A percentile compares a stretch with the other conserved stretches of the same genome.
Conservation (phyloP, 495 filamentous ascomycete species). For the Talaromyces ruber region DNA sequence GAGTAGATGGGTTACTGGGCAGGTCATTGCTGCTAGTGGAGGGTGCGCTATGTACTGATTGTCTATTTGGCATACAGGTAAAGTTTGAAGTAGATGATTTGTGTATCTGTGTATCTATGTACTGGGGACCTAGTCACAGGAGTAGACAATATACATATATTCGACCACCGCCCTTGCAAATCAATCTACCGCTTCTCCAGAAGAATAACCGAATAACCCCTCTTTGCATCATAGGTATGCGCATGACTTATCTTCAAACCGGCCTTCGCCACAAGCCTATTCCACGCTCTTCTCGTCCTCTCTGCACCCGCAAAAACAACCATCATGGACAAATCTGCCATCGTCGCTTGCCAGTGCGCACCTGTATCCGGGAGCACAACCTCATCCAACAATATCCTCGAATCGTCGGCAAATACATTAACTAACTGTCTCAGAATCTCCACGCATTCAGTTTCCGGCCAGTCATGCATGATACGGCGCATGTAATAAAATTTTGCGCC, state of each 20-base stretch:
- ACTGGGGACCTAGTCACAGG: background rate
- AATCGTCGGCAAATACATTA: constrained; percentile 23
- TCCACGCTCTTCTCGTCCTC: constrained; percentile 31
- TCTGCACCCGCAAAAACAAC: constrained; percentile 21
- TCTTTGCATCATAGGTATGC: constrained; percentile 20
- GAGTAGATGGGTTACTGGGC: constrained; percentile 49
- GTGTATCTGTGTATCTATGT: background rate
- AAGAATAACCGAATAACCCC: constrained; percentile 17
- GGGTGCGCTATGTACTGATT: constrained; percentile 18
- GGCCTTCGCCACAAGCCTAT: constrained; percentile 22
- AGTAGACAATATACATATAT: background rate
- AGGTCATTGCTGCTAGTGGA: constrained; percentile 49
- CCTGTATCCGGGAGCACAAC: constrained; percentile 24
- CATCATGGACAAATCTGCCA: constrained; percentile 32
- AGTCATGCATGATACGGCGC: constrained; percentile 42
- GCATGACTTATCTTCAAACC: constrained; percentile 36
- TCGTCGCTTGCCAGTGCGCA: constrained; percentile 18
- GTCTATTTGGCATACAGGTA: background rate
- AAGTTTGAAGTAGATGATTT: background rate
- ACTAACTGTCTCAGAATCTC: constrained; percentile 27
- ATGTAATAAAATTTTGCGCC: constrained; percentile 27
- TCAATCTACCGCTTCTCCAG: constrained; percentile 8
- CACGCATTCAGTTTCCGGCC: constrained; percentile 33
- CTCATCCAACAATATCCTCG: constrained; percentile 28
- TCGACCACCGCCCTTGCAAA: background rate